Percentiles rank a stretch among this genome's conserved stretches.
These are phyloP conservation scores for Spathaspora sp. DNA, from an alignment of 1,139 yeast species.

Conservation along the genomic window DNA sequence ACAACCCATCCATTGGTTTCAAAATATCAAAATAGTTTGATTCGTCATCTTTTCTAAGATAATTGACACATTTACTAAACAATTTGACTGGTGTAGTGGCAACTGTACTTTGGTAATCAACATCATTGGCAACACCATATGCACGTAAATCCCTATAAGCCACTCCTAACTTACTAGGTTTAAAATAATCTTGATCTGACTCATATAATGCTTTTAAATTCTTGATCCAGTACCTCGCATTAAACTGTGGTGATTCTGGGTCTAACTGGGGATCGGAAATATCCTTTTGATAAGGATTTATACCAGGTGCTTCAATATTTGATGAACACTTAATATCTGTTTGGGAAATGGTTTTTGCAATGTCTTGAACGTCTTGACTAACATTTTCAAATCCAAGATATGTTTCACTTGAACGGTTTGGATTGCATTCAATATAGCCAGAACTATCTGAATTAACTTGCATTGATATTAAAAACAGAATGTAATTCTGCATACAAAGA, in stretches of 20 bases:
- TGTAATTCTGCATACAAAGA: too few species aligned
- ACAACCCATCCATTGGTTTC: constrained; percentile 34
- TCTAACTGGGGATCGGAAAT: constrained; percentile 6
- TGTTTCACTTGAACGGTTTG: constrained; percentile 16
- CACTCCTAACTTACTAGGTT: constrained; percentile 62
- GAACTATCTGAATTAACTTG: too few species aligned
- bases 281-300: constrained; percentile 27
- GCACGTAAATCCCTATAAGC: constrained; percentile 68
- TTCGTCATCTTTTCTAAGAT: constrained; percentile 18
- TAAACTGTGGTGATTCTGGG: constrained; percentile 14
- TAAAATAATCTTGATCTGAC: constrained; percentile 62
- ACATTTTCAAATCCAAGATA: constrained; percentile 14
- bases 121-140: constrained; percentile 70
- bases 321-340: constrained; percentile 14
- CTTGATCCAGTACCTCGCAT: constrained; percentile 62
- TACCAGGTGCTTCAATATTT: constrained; percentile 46
- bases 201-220: constrained; percentile 55
- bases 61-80: constrained; percentile 17
- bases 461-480: too few species aligned
- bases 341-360: constrained; percentile 33
- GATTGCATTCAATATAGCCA: too few species aligned
- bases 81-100: constrained; percentile 43
- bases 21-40: constrained; percentile 28
- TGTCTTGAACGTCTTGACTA: constrained; percentile 23
- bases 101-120: constrained; percentile 76